These are phyloP conservation scores for Begonia loranthoides DNA, from an alignment of 306 rosid genomes.

Conservation along the genomic window DNA sequence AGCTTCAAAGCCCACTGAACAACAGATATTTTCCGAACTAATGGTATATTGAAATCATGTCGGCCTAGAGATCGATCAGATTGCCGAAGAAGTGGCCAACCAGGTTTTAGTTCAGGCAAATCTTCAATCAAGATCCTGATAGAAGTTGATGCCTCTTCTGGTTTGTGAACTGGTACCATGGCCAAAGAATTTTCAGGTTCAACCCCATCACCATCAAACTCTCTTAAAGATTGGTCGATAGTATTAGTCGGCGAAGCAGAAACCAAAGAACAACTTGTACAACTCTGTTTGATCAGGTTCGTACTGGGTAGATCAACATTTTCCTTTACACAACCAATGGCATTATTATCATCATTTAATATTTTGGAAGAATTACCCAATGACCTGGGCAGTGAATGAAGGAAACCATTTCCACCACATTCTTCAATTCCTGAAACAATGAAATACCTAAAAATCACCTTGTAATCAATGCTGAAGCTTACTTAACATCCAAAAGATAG, in stretches of 20 bases:
- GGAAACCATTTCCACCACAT: conserved; percentile 25
- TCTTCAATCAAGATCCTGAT: conserved; percentile 24
- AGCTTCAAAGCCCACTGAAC: conserved; percentile 96
- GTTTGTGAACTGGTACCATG: conserved; percentile 49
- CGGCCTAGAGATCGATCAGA: conserved; percentile 18
- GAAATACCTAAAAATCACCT: not conserved
- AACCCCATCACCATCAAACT: conserved; percentile 21
- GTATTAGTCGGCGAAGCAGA: conserved; percentile 1
- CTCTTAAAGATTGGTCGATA: conserved; percentile 14
- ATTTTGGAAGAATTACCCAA: conserved; percentile 27
- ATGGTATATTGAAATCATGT: conserved; percentile 14
- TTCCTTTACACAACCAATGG: conserved; percentile 10
- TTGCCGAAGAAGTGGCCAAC: conserved; percentile 84
- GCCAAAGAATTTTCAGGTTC: conserved; percentile 42
- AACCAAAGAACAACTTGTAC: conserved; percentile 40
- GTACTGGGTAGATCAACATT: conserved; percentile 1
- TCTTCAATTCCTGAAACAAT: conserved; percentile 34
- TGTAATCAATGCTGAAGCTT: not conserved
- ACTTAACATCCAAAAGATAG: too few relatives aligned
- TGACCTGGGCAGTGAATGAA: conserved; percentile 30
- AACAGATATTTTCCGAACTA: conserved; percentile 42
- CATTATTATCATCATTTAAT: conserved; percentile 20
- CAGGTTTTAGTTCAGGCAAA: conserved; percentile 53
- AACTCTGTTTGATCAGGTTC: conserved; percentile 14
- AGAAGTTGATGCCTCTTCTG: conserved; percentile 19